Evolutionary conservation across 208 protist genomes (phyloP).

Genomic region (Leishmania lainsoni): DNA sequence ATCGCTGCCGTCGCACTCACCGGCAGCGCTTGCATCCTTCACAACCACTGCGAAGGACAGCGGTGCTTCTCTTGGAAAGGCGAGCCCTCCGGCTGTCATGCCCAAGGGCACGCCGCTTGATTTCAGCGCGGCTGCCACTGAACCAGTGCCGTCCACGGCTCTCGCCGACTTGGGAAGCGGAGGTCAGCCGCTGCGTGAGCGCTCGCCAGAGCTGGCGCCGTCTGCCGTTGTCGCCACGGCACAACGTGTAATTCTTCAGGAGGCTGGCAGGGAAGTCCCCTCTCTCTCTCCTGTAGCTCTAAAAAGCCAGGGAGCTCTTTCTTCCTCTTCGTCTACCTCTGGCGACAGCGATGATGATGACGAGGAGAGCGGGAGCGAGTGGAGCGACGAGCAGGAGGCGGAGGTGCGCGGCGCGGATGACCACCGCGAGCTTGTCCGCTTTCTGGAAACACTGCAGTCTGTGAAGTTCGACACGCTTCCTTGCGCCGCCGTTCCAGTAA

Average conservation of each 20-base stretch:
- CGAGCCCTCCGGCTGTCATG: background rate
- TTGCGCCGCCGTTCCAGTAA: constrained; percentile 37
- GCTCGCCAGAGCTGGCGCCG: background rate
- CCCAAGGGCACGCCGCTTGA: background rate
- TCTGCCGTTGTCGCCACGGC: background rate
- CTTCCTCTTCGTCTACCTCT: constrained; percentile 8
- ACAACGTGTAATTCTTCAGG: background rate
- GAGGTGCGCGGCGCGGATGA: constrained; percentile 12
- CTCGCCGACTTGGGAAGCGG: constrained; percentile 1
- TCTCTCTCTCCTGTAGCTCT: constrained; percentile 9
- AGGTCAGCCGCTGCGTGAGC: background rate
- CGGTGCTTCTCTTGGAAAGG: background rate
- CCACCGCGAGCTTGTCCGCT: constrained; percentile 47
- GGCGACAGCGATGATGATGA: constrained; percentile 10
- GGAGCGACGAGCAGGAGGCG: constrained; percentile 19
- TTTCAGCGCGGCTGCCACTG: constrained; percentile 1
- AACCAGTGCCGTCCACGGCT: constrained; percentile 14
- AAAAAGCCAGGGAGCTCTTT: background rate
- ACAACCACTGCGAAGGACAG: background rate
- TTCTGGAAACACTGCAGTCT: constrained; percentile 51
- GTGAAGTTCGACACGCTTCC: constrained; percentile 52
- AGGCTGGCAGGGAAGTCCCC: background rate
- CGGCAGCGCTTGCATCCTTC: background rate
- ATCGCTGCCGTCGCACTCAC: background rate
- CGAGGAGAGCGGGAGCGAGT: constrained; percentile 27